These are phyloP conservation scores for Penicillium soppii DNA, from an alignment of 495 filamentous ascomycete genomes.

Conservation along the genomic window DNA sequence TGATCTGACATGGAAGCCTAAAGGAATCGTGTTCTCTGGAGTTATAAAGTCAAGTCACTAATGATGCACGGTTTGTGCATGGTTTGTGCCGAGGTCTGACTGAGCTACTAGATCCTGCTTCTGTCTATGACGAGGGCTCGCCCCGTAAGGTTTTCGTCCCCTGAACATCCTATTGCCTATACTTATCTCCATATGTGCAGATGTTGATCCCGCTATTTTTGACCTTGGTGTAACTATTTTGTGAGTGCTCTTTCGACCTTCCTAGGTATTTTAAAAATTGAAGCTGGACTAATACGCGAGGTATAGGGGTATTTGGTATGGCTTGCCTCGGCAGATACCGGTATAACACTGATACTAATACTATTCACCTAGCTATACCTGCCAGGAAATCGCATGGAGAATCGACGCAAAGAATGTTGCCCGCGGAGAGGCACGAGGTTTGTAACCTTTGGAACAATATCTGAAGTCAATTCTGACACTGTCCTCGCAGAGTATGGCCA, in stretches of 20 bases:
- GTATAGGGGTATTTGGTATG: conserved; percentile 27
- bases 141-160: conserved; percentile 14
- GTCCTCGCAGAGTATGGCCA: conserved; percentile 22
- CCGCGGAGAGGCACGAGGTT: conserved; percentile 20
- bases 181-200: conserved; percentile 19
- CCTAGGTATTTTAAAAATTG: background rate
- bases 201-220: conserved; percentile 77
- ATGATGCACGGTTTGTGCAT: too few species aligned
- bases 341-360: conserved; percentile 11
- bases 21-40: conserved; percentile 33
- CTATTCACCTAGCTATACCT: conserved; percentile 16
- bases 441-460: background rate
- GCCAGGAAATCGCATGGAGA: conserved; percentile 24
- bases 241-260: background rate
- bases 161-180: conserved; percentile 19
- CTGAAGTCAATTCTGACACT: conserved; percentile 2
- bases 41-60: conserved; percentile 11
- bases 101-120: conserved; percentile 17
- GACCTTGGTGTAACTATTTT: too few species aligned
- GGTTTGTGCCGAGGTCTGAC: conserved; percentile 4
- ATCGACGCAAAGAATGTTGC: conserved; percentile 21
- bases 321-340: background rate
- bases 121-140: conserved; percentile 24
- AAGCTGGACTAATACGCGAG: conserved; percentile 8
- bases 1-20: conserved; percentile 77